Base-by-base conservation (phyloP, 495 filamentous ascomycete species). In the Trichocladium antarcticum region DNA sequence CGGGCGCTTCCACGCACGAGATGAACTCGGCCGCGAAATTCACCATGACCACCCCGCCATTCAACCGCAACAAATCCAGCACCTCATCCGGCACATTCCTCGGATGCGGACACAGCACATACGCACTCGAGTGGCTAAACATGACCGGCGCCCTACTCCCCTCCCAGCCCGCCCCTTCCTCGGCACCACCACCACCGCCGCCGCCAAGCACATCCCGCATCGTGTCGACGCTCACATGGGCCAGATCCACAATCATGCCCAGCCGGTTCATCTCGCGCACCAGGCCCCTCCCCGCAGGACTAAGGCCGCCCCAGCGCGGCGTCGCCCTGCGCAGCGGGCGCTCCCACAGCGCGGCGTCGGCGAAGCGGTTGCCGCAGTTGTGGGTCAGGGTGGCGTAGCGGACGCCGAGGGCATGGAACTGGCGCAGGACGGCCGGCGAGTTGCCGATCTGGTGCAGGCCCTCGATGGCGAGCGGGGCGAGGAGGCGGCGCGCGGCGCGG, bases 401-500 rank as follows among this genome's bases (percentile, higher is more conserved):
- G 7, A 94, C 89, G n/a, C 90, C 92, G 11, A 92, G 70, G 3
- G 72, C 70, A 60, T 89, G 68, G 61, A 79, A 93, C 7, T 76
- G 71, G 3, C 92, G 81, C 16, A 96, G 72, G 43, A 81, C 85
- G 16, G 87, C 75, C 9, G 83, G 65, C 0, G 82, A 85, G 70
- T 95, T 95, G 34, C 87, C 90, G 49, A 98, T 93, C 55, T 95
- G 89, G 62, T 98, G 92, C 1, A 98, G 77, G 4, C 92, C 92
- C 67, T 98, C 92, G 21, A 96, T 85, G 12, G 81, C 86, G 12
- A 89, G 65, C 7, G 88, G 87, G 3, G 76, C 78, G 50, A 80
- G 7, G 5, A 32, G 31, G 38, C 75, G 63, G 9, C 55, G 46
- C 14, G 67, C 75, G 50, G 74, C 61, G 10, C 55, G 64, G 63